Percentiles rank a stretch among this genome's conserved stretches.
phyloP scores from a whole-genome alignment of 73 alveolate species.

The Blepharisma stoltei region DNA sequence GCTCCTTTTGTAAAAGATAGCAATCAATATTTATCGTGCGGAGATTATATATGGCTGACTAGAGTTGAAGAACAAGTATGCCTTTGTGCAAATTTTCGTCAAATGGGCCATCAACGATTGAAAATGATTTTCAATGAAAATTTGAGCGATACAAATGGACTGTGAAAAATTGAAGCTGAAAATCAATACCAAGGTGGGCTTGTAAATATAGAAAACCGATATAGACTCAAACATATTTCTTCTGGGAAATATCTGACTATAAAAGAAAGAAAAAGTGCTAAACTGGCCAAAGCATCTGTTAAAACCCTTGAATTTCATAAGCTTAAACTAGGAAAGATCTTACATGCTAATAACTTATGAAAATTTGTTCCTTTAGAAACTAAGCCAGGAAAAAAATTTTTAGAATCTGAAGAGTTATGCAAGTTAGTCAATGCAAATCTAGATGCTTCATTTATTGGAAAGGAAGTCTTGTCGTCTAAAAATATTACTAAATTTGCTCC shows the following conservation, averaged over 20 bases:
- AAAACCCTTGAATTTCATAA: too few relatives aligned
- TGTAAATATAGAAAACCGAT: background rate
- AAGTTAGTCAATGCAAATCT: too few relatives aligned
- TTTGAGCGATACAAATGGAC: background rate
- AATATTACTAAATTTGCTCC: background rate
- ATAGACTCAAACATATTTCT: background rate
- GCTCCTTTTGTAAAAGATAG: slow-evolving; percentile 2
- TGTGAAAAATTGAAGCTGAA: background rate
- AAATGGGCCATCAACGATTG: background rate
- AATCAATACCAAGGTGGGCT: slow-evolving; percentile 1
- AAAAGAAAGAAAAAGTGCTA: background rate
- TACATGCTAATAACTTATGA: background rate
- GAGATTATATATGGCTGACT: slow-evolving; percentile 28
- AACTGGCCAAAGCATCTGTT: too few relatives aligned
- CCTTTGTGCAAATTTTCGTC: background rate
- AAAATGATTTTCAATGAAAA: background rate
- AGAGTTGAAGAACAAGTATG: background rate
- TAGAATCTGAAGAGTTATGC: too few relatives aligned
- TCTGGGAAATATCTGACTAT: slow-evolving; percentile 15
- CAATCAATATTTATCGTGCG: background rate
- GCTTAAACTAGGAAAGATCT: background rate
- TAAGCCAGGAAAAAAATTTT: too few relatives aligned
- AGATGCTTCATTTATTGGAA: too few relatives aligned
- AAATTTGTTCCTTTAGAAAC: slow-evolving; percentile 8
- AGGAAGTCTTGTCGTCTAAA: background rate